Base-by-base conservation (phyloP, 2,329 filamentous ascomycete genomes). In the Curvularia verruculosa region DNA sequence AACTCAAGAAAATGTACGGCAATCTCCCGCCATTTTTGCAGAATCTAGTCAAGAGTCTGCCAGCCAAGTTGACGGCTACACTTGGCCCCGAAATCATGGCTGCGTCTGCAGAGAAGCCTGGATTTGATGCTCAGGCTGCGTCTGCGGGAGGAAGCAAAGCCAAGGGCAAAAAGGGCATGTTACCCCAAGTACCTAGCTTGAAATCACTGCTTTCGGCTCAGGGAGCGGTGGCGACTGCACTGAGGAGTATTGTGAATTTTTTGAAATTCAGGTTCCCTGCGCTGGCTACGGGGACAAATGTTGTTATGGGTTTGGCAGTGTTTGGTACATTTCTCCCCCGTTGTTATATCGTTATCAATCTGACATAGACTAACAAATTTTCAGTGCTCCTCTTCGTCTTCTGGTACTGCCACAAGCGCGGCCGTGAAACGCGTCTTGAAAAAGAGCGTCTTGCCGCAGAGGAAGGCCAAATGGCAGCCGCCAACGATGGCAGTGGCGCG, bases 341-440 rank as follows among this genome's bases (percentile, higher is more conserved):
- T n/a, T n/a, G n/a, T 36, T 13, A 6, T 36, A 6, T 6, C 6
- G 6, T n/a, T 2, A 29, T 2, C 8, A 8, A 29, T 29, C 10
- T 24, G 1, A n/a, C 12, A 3, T 39, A 19, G 43, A 31, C 34
- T n/a, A 44, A 6, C 1, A 56, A 23, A 7, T 8, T 5, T 34
- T 1, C 49, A 77, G 91, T 98, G 52, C 83, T 98, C 15, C 84
- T 99, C 54, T 95, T 96, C 73, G 91, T 96, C 43, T 88, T 98
- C 68, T 99, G 94, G 93, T 99, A 98, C 79, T 98, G 93, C 79
- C 89, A 98, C 78, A 98, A 98, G 81, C 90, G 95, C 52, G 95
- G 95, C 37, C 87, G 87, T 43, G 94, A 99, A 79, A 88, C 87
- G 6, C 86, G 95, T 49, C 84, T 98, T 12, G 88, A 89, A 71